Evolutionary conservation across 371 early-diverging fungal species (phyloP).

Genomic region (Mucor saturninus): DNA sequence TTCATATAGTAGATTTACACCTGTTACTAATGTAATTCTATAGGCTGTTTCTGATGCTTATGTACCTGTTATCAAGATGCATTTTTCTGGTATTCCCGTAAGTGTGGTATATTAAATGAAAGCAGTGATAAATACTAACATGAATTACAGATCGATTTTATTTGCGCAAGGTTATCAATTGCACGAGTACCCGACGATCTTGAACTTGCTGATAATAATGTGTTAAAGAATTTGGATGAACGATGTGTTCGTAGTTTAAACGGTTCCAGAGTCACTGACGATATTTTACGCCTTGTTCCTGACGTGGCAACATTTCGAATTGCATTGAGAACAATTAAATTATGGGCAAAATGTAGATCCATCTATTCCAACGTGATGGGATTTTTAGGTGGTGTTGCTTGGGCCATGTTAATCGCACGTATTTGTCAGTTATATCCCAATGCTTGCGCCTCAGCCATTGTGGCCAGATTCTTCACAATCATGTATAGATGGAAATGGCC

Average conservation of each 20-base stretch:
- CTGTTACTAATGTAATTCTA: constrained; percentile 14
- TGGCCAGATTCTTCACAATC: constrained; percentile 92
- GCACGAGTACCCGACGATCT: constrained; percentile 86
- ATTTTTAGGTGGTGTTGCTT: constrained; percentile 99
- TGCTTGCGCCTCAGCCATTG: constrained; percentile 85
- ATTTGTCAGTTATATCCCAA: constrained; percentile 99
- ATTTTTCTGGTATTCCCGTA: constrained; percentile 89
- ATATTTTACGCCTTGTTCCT: constrained; percentile 96
- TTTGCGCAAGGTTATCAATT: constrained; percentile 89
- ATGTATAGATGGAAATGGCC: constrained; percentile 98
- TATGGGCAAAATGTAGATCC: constrained; percentile 98
- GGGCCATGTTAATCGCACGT: constrained; percentile 98
- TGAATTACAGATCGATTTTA: constrained; percentile 87
- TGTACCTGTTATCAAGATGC: constrained; percentile 98
- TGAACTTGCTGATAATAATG: constrained; percentile 85
- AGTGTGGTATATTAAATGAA: constrained; percentile 8
- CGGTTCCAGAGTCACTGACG: constrained; percentile 99
- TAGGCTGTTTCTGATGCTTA: constrained; percentile 89
- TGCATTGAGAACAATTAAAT: constrained; percentile 95
- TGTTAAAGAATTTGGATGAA: constrained; percentile 94
- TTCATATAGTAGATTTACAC: not conserved
- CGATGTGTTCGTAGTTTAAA: constrained; percentile 94
- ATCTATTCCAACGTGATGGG: constrained; percentile 99
- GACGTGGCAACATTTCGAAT: constrained; percentile 89
- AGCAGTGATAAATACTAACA: not conserved